phyloP scores from a whole-genome alignment of 768 basidiomycete genomes.

The Boletus subcaerulescens region DNA sequence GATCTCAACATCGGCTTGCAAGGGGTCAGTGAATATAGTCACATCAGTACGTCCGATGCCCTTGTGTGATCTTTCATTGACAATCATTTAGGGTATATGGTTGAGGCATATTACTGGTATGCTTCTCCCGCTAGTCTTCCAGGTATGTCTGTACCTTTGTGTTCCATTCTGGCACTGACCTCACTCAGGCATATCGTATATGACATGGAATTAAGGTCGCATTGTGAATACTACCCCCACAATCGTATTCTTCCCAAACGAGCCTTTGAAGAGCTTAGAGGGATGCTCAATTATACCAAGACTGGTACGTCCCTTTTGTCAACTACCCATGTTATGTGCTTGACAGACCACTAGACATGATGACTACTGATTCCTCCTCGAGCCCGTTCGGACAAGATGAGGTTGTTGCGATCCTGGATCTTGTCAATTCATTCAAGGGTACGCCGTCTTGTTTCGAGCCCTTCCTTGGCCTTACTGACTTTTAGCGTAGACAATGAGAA shows the following conservation, averaged over 20 bases:
- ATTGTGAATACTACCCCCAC: slow-evolving; percentile 17
- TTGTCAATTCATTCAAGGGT: slow-evolving; percentile 17
- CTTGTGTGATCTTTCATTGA: neutral
- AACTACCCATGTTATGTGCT: neutral
- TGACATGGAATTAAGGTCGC: slow-evolving; percentile 11
- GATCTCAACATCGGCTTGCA: neutral
- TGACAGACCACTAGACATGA: slow-evolving; percentile 2
- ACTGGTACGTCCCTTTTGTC: slow-evolving; percentile 3
- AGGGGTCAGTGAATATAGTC: slow-evolving; percentile 1
- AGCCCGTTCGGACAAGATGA: slow-evolving; percentile 14
- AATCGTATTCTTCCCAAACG: neutral
- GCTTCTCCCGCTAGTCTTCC: neutral
- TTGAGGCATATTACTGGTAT: slow-evolving; percentile 16
- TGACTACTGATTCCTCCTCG: slow-evolving; percentile 18
- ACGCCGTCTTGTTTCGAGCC: neutral
- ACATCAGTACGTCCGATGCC: slow-evolving; percentile 10
- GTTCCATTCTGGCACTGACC: neutral
- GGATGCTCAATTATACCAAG: slow-evolving; percentile 15
- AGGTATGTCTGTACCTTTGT: neutral
- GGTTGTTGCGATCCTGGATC: slow-evolving; percentile 9
- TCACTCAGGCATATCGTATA: neutral
- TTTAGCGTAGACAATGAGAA: neutral
- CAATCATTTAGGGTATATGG: slow-evolving; percentile 4
- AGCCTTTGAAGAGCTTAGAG: slow-evolving; percentile 9
- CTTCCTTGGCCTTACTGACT: neutral